Conservation (phyloP, 306 rosid genomes). For the Mucuna pruriens region DNA sequence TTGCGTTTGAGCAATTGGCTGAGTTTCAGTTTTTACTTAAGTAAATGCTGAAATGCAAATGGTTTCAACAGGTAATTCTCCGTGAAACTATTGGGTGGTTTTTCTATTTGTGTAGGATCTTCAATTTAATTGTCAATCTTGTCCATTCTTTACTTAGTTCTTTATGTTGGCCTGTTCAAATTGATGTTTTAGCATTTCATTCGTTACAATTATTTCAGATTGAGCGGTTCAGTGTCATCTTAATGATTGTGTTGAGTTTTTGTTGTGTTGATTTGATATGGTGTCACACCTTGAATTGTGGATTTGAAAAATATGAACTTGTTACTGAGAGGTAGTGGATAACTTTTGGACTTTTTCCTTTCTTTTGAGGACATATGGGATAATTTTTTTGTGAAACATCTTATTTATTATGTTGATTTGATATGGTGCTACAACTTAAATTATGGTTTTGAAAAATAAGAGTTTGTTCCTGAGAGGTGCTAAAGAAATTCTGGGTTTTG, state of each 20-base stretch:
- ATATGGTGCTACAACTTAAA: no score
- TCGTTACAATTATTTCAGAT: conserved; percentile 20
- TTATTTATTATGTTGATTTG: no score
- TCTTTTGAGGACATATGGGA: background rate
- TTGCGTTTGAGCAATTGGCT: conserved; percentile 69
- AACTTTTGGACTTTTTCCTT: background rate
- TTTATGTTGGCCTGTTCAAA: conserved; percentile 8
- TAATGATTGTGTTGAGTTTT: conserved; percentile 13
- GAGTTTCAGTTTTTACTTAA: conserved; percentile 62
- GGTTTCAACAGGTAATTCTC: conserved; percentile 79
- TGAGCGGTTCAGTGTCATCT: conserved; percentile 31
- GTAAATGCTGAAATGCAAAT: conserved; percentile 63
- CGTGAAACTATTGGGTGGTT: conserved; percentile 51
- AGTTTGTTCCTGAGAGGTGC: no score
- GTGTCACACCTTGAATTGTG: conserved; percentile 10
- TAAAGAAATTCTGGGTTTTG: no score
- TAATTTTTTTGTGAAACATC: conserved; percentile 10
- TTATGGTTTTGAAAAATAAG: no score
- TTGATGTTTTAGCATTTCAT: conserved; percentile 20
- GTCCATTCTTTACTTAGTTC: background rate
- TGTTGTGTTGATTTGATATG: conserved; percentile 8
- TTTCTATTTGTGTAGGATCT: conserved; percentile 41
- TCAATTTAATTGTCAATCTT: conserved; percentile 20
- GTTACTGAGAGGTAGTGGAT: conserved; percentile 3
- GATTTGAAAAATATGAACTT: background rate